Base-by-base conservation (phyloP, 2,329 filamentous ascomycete species). In the Sclerotinia spermophila region DNA sequence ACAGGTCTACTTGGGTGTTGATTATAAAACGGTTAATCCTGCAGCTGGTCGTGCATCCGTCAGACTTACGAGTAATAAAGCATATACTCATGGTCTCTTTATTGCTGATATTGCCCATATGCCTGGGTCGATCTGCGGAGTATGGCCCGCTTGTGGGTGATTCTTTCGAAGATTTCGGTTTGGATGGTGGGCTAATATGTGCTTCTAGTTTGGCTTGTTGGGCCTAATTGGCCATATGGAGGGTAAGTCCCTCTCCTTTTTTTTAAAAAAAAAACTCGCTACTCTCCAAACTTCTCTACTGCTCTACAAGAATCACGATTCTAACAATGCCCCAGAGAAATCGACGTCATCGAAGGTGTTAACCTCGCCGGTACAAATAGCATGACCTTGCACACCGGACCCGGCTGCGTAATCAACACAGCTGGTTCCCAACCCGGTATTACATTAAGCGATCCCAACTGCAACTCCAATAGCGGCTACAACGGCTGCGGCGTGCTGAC, bases 331-430 rank as follows among this genome's bases (percentile, higher is more conserved):
- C 17, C 10, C 24, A 60, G 92, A 61, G 92, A 94, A 81, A 92
- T 95, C 76, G 92, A 95, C 79, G 91, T 94, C 76, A 87, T 94
- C 75, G 92, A 94, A 82, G 91, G 91, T 51, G 90, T 93, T 71
- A 92, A 93, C 81, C 81, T 83, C 33, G 85, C 88, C 72, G 78
- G 81, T 3, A 81, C 83, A 71, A 87, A 91, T 79, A 80, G 84
- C 60, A 84, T 93, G 81, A 90, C 91, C 45, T 84, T 96, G 24
- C 90, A 93, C 82, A 92, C 91, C 1, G 80, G 80, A 17, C 74
- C 83, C 4, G 87, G 86, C 64, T 94, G 91, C 82, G 80, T 79
- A 35, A 85, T 92, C 76, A 78, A 79, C 73, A 84, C 83, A 76
- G 78, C 80, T 5, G 86, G 85, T 61, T 81, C 84, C 15, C 77